Evolutionary conservation across 352 stramenopile species (phyloP), one percentile per base, ranked within the genome.

Genomic region (Globisporangium radiosum): DNA sequence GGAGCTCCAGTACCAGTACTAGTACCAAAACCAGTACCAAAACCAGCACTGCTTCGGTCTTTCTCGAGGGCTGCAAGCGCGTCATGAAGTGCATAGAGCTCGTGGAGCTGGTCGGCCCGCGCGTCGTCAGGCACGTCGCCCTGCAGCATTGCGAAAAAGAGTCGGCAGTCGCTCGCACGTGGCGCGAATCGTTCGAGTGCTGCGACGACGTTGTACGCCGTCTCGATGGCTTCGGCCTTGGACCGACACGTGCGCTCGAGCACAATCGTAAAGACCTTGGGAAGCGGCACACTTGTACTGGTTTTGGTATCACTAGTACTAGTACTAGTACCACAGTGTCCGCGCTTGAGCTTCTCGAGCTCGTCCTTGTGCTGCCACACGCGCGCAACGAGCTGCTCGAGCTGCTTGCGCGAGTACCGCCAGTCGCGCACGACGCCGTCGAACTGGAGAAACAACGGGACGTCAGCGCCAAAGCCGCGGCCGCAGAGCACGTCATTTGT

Each of bases 281-380:
- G 66, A 0, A 85, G 64, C 7, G 66, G 39, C 5, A 71, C 68
- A 19, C 37, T 25, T 25, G 14, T 45, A 15, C 36, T 58, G 1
- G 48, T 39, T 33, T 33, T 33, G 25, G 25, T 33, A 33, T 33
- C 25, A 33, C 25, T 33, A 33, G 25, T 33, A 2, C 25, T 33
- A 33, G 25, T 33, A 3, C 25, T 33, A 33, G 25, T 33, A 33
- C 25, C 25, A 3, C 25, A 33, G 49, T 77, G 25, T 50, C 53
- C 72, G 15, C 73, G 68, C 45, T 73, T 71, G 42, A 65, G 57
- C 45, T 78, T 69, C 3, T 83, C 60, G 14, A 84, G 59, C 3
- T 87, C 76, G 15, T 88, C 75, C 10, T 87, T 71, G 43, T 86
- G 69, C 33, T 81, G 65, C 81, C 81, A 91, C 0, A 91, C 53